Evolutionary conservation across 2,329 filamentous ascomycete genomes (phyloP).

Genomic region (Fusarium sterilihyphosum): DNA sequence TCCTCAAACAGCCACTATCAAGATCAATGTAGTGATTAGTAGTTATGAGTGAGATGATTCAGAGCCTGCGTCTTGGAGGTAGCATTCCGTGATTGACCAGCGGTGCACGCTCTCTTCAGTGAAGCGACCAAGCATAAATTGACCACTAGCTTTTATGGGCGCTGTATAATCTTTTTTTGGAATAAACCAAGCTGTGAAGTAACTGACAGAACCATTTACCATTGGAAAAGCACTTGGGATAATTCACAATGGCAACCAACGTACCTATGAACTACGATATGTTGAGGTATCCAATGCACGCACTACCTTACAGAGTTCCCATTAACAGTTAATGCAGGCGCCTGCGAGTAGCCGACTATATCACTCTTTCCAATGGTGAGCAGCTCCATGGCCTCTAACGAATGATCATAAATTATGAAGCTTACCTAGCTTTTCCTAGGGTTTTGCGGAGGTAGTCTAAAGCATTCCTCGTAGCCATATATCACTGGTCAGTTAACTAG

Average conservation of each 20-base stretch:
- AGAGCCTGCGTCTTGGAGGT: not conserved
- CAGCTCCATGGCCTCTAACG: accelerated
- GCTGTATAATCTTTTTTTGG: not conserved
- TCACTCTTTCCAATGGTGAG: not conserved
- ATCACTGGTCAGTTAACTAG: not conserved
- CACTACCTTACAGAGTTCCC: accelerated
- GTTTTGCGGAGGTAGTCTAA: not conserved
- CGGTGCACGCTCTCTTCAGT: no score
- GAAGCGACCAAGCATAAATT: not conserved
- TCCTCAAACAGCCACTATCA: not conserved
- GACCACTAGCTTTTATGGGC: no score
- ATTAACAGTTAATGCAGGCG: not conserved
- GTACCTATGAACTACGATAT: not conserved
- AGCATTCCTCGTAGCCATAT: not conserved
- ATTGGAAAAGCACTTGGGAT: not conserved
- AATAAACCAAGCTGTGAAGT: not conserved
- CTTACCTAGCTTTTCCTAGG: not conserved
- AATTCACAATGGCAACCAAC: not conserved
- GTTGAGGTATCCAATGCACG: not conserved
- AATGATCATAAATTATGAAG: not conserved
- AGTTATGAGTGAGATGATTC: not conserved
- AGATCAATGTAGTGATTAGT: not conserved
- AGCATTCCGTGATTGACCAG: not conserved
- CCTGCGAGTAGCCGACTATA: not conserved
- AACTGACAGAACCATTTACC: not conserved